Evolutionary conservation across 2,329 filamentous ascomycete species (phyloP), one percentile per base, ranked within the genome.

Genomic region (Davidsoniella australis): DNA sequence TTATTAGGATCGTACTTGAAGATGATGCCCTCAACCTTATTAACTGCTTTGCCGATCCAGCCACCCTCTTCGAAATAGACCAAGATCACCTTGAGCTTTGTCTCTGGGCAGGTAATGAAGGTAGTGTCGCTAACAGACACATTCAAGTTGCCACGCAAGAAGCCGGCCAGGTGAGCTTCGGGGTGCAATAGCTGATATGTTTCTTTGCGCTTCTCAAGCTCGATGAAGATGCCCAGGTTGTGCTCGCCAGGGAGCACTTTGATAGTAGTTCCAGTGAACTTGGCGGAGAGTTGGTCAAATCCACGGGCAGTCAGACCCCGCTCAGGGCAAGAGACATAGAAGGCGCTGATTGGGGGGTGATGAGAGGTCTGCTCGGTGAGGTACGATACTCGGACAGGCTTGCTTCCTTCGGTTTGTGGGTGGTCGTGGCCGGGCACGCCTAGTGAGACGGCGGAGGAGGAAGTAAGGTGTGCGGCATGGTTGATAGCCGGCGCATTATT

Each of bases 351-450:
- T 8, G 91, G 91, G 33, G 91, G 91, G 65, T 98, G 91, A 60
- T 98, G 91, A 6, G 87, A 95, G 7, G 91, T 98, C 67, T 98
- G 91, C 66, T 98, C 91, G 23, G 91, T 96, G 53, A 98, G 72
- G 62, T 94, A 98, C 8, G 87, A 94, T 57, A 98, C 77, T 57
- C 82, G 84, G 57, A 94, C 74, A n/a, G 59, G 58, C 24, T 71
- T 73, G 53, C 64, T 65, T 47, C 69, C 68, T 7, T 61, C 54
- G 1, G 67, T 66, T 10, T 65, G 56, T 42, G 64, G 55, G n/a
- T 66, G 63, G 37, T 58, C 61, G 54, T 69, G 62, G 58, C 71
- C 71, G 54, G 69, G 66, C 53, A 78, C 67, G 16, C 73, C 72
- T 40, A 74, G 61, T 44, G 68, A 68, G 36, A 68, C 67, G 20